Evolutionary conservation across 495 filamentous ascomycete genomes (phyloP), one percentile per base, ranked within the genome.

Genomic region (Pyrenula aspistea): DNA sequence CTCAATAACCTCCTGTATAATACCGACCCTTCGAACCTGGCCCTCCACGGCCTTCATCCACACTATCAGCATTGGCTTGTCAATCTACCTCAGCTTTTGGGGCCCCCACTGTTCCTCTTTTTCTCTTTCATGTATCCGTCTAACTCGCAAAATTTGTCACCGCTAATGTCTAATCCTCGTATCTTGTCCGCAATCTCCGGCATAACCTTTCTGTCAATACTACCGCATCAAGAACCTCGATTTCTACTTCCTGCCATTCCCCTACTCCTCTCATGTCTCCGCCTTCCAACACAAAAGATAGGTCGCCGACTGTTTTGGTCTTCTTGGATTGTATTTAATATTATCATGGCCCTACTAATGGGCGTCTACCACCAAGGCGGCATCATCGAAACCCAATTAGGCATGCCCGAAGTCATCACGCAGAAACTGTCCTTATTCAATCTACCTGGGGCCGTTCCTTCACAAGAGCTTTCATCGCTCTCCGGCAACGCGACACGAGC

Each of bases 301-400:
- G 42, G 53, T 2, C 66, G 58, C 15, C 75, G 74, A 20, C 52
- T 81, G 8, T 93, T 88, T 78, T 68, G 86, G 24, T 74, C 62
- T 0, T 56, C 75, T 1, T 98, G 93, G 93, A 73, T 95, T 21
- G 60, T 83, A 55, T 97, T 98, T 71, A 98, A 98, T 67, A 67
- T 79, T 25, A 57, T 78, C 2, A 72, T 95, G 50, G 94, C 89
- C 20, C 69, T 86, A 8, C 71, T 97, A 21, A 94, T 97, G 87
- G 93, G 93, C 3, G 67, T 87, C 8, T 97, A 93, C 63, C 93
- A 98, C 68, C 93, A 98, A 74, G 93, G 88, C 24, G 93, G 93
- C 24, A 80, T 98, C 23, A 79, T 97, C 2, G 90, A 90, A 11
- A 80, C 84, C 8, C 93, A 98, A 63, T 66, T 81, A 10, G 78